These are phyloP conservation scores for Candida alai DNA, from an alignment of 805 yeast genomes.

Conservation along the genomic window DNA sequence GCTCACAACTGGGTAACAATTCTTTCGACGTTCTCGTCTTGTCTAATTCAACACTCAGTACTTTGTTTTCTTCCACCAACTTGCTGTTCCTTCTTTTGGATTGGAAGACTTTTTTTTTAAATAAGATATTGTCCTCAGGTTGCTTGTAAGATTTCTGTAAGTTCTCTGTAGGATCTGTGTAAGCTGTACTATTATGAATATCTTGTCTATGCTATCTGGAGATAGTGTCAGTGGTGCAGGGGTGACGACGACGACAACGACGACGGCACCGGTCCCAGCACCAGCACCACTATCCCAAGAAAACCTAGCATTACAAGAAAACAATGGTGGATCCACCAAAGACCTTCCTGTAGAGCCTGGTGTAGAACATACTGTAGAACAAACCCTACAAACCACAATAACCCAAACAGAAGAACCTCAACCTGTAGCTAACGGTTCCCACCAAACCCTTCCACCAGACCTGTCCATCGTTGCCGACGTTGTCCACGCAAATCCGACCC, in stretches of 20 bases:
- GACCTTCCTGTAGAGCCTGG: too few relatives aligned
- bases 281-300: constrained; percentile 3
- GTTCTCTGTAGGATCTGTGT: too few relatives aligned
- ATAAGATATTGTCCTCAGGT: too few relatives aligned
- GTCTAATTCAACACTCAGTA: too few relatives aligned
- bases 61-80: constrained; percentile 1
- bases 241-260: constrained; percentile 9
- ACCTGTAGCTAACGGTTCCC: constrained; percentile 1
- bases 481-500: constrained; percentile 1
- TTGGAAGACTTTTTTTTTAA: background rate
- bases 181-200: constrained; percentile 33
- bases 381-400: background rate
- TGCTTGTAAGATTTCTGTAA: too few relatives aligned
- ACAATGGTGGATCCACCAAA: too few relatives aligned
- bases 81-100: background rate
- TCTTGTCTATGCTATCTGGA: constrained; percentile 32
- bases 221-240: constrained; percentile 14
- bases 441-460: background rate
- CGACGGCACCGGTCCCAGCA: constrained; percentile 1
- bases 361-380: background rate
- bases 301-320: background rate
- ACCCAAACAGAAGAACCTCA: background rate
- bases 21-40: too few relatives aligned
- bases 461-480: constrained; percentile 4
- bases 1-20: too few relatives aligned